Conservation (phyloP, 2,329 filamentous ascomycete genomes). For the Colletotrichum sp. region DNA sequence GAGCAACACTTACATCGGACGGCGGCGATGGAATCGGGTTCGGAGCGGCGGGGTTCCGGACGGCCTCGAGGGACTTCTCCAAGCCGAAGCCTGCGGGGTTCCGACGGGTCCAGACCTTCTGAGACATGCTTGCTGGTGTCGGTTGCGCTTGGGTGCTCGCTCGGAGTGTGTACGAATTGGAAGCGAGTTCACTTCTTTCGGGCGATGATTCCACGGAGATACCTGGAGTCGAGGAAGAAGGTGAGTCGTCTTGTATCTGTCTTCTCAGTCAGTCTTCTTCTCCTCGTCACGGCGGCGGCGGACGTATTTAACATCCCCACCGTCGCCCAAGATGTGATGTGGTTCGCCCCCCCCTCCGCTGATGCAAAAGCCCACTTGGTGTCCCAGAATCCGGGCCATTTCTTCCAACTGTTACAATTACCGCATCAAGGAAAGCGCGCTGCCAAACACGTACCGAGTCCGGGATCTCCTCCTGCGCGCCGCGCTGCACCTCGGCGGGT, state of each 20-base stretch:
- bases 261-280: neutral
- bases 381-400: neutral
- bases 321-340: neutral
- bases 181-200: neutral
- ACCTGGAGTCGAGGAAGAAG: neutral
- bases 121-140: slow-evolving; percentile 47
- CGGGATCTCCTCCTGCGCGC: neutral
- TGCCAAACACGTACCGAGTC: slow-evolving; percentile 5
- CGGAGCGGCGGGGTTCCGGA: slow-evolving; percentile 22
- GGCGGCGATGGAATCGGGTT: slow-evolving; percentile 18
- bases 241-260: neutral
- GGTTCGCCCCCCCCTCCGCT: neutral
- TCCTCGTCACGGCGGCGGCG: neutral
- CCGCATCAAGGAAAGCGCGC: slow-evolving; percentile 7
- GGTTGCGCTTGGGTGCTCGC: neutral
- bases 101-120: slow-evolving; percentile 30
- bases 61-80: slow-evolving; percentile 26
- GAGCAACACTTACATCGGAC: slow-evolving; percentile 17
- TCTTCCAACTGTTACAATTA: slow-evolving; percentile 9
- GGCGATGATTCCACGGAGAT: neutral
- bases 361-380: slow-evolving; percentile 6
- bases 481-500: neutral
- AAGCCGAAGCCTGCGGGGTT: slow-evolving; percentile 29
- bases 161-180: neutral
- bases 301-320: neutral